These are phyloP conservation scores for Triticum timopheevii DNA, from an alignment of 176 grass and related monocot species.

Conservation along the genomic window DNA sequence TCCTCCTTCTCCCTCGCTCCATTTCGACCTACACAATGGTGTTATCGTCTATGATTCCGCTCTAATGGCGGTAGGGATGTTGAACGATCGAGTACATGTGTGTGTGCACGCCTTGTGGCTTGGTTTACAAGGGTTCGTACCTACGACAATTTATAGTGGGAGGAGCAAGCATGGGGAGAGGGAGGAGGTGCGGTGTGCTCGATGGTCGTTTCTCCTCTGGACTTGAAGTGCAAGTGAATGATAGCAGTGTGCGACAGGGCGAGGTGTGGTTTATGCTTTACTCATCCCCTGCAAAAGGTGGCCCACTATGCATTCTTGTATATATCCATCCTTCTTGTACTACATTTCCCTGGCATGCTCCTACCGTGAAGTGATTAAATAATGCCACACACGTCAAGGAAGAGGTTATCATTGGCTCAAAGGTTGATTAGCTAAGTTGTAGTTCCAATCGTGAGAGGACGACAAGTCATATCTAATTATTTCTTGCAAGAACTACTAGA, in stretches of 20 bases:
- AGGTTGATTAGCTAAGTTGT: neutral
- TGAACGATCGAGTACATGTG: no score
- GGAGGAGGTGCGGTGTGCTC: neutral
- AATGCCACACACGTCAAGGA: neutral
- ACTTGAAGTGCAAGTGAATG: conserved; percentile 77
- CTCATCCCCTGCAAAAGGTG: conserved; percentile 41
- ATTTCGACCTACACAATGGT: conserved; percentile 26
- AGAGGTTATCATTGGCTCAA: neutral
- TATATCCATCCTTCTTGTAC: neutral
- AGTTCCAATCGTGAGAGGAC: neutral
- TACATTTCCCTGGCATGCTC: neutral
- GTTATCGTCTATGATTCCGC: no score
- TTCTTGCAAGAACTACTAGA: neutral
- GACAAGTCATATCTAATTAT: neutral
- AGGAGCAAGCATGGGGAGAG: neutral
- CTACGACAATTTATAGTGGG: conserved; percentile 33
- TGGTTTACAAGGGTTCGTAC: conserved; percentile 32
- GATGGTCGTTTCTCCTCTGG: neutral
- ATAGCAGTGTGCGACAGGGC: conserved; percentile 30
- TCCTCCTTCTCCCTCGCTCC: conserved; percentile 28
- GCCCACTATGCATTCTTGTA: no score
- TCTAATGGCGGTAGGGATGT: no score
- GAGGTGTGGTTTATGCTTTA: conserved; percentile 68
- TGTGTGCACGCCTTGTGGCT: conserved; percentile 37
- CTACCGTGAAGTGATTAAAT: neutral